Conservation (phyloP, 169 alveolate genomes). For the Plasmodium sp. region DNA sequence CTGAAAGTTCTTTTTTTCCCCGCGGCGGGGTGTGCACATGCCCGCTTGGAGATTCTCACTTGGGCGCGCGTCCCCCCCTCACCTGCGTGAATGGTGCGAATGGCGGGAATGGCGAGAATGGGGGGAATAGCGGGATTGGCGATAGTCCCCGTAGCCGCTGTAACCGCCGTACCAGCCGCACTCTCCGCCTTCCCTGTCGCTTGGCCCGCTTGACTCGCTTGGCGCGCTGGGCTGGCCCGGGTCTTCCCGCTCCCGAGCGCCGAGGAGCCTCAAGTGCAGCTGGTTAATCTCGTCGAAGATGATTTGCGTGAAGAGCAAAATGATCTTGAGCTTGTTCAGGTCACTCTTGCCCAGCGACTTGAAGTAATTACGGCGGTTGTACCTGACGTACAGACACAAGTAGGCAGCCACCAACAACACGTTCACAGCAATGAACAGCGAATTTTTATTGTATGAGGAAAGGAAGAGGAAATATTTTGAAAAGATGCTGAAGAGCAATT, state of each 20-base stretch:
- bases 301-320: slow-evolving; percentile 48
- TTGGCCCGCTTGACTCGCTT: not conserved
- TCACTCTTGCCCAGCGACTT: slow-evolving; percentile 61
- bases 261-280: slow-evolving; percentile 31
- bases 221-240: not conserved
- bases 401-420: slow-evolving; percentile 7
- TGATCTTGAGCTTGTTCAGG: slow-evolving; percentile 43
- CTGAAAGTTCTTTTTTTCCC: not conserved
- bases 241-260: not conserved
- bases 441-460: slow-evolving; percentile 63
- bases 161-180: not conserved
- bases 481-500: slow-evolving; percentile 39
- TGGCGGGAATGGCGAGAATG: no score
- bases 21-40: not conserved
- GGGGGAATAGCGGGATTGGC: no score
- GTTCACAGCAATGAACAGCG: slow-evolving; percentile 40
- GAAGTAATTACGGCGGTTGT: slow-evolving; percentile 44
- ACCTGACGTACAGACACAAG: slow-evolving; percentile 6
- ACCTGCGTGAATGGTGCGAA: not conserved
- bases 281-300: slow-evolving; percentile 64
- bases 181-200: not conserved
- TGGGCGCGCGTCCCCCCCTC: not conserved
- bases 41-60: not conserved
- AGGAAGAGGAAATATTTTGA: slow-evolving; percentile 58
- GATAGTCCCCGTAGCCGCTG: not conserved